phyloP scores from a whole-genome alignment of 805 yeast genomes.

The Cyberlindnera xylosilytica region DNA sequence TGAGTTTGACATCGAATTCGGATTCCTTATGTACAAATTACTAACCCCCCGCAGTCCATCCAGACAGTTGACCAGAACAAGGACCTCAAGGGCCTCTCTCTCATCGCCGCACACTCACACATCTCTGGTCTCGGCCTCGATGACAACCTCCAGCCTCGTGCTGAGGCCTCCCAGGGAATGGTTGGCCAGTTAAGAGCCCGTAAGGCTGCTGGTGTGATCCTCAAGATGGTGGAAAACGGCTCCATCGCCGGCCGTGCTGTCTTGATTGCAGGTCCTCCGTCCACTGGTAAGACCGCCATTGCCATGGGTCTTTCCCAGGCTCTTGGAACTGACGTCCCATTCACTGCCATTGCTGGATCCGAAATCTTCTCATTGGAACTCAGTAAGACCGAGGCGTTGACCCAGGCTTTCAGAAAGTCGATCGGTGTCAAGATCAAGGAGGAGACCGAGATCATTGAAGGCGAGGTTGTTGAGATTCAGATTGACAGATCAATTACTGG shows the following conservation, averaged over 20 bases:
- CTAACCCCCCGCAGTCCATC: slow-evolving; percentile 30
- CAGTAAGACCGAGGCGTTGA: slow-evolving; percentile 92
- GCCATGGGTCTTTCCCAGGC: slow-evolving; percentile 90
- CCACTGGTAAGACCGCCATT: slow-evolving; percentile 97
- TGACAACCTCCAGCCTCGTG: slow-evolving; percentile 77
- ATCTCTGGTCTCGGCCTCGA: slow-evolving; percentile 96
- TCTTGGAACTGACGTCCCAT: slow-evolving; percentile 73
- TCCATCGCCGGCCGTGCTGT: slow-evolving; percentile 97
- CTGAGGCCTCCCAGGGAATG: slow-evolving; percentile 80
- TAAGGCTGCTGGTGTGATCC: slow-evolving; percentile 91
- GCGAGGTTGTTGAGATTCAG: slow-evolving; percentile 97
- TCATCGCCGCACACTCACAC: slow-evolving; percentile 97
- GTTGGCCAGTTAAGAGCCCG: slow-evolving; percentile 96
- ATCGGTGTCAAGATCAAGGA: slow-evolving; percentile 95
- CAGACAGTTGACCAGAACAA: slow-evolving; percentile 42
- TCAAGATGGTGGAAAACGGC: slow-evolving; percentile 91
- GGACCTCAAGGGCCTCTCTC: slow-evolving; percentile 60
- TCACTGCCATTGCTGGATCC: slow-evolving; percentile 91
- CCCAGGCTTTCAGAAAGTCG: slow-evolving; percentile 93
- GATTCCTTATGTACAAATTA: not conserved
- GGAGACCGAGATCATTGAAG: slow-evolving; percentile 96
- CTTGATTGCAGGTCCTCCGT: slow-evolving; percentile 95
- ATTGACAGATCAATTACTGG: slow-evolving; percentile 92
- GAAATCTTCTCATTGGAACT: slow-evolving; percentile 91
- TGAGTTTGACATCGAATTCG: slow-evolving; percentile 2